phyloP scores from a whole-genome alignment of 352 stramenopile species.

The Pythium rishiriense region DNA sequence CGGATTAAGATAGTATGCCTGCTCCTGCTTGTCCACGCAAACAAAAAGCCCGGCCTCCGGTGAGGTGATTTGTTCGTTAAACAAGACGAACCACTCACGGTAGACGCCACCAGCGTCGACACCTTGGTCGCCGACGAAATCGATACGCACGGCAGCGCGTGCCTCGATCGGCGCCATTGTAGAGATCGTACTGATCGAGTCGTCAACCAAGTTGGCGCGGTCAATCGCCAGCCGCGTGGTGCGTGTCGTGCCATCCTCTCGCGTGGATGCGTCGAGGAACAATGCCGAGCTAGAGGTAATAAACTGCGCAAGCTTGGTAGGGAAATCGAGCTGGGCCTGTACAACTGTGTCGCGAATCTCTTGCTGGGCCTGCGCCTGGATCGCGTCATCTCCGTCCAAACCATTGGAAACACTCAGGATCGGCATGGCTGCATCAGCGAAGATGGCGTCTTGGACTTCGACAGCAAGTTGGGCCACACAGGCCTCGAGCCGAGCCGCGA shows the following conservation, averaged over 20 bases:
- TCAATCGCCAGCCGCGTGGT: not conserved
- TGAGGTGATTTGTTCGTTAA: constrained; percentile 49
- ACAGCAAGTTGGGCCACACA: not conserved
- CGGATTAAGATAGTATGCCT: constrained; percentile 52
- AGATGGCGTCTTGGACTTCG: not conserved
- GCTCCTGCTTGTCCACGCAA: constrained; percentile 42
- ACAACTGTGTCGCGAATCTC: constrained; percentile 2
- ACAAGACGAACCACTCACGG: constrained; percentile 75
- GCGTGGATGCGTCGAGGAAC: constrained; percentile 4
- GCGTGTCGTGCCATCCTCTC: not conserved
- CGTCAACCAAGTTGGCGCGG: not conserved
- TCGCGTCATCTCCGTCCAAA: not conserved
- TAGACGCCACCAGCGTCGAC: constrained; percentile 64
- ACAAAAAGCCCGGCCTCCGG: constrained; percentile 39
- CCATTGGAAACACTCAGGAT: not conserved
- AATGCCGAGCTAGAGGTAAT: constrained; percentile 7
- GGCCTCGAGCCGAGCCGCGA: not conserved
- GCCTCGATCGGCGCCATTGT: not conserved
- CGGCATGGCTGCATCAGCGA: not conserved
- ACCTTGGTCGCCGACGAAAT: constrained; percentile 68
- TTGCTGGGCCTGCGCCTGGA: not conserved
- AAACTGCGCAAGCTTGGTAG: constrained; percentile 21
- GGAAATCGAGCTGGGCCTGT: constrained; percentile 18
- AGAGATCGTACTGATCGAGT: constrained; percentile 6
- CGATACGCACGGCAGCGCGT: constrained; percentile 32